Evolutionary conservation across 805 yeast genomes (phyloP).

Genomic region (Cyberlindnera nakhonratchasimensis): DNA sequence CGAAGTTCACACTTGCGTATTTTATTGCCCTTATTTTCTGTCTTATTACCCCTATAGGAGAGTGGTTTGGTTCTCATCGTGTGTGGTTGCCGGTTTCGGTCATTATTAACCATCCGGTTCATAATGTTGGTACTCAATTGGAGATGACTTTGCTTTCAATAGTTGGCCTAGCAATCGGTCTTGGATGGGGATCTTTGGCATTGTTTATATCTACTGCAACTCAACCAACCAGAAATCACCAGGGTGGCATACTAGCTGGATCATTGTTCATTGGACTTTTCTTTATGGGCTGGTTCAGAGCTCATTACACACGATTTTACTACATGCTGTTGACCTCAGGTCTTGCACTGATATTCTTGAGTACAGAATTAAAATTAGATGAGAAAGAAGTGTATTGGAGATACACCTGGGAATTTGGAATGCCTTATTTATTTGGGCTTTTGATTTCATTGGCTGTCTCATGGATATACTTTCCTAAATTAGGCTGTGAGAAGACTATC

Average conservation of each 20-base stretch:
- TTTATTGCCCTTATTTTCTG: slow-evolving; percentile 38
- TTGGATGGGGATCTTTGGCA: slow-evolving; percentile 44
- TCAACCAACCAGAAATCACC: slow-evolving; percentile 37
- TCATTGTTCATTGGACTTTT: slow-evolving; percentile 38
- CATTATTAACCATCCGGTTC: slow-evolving; percentile 44
- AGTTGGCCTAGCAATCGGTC: slow-evolving; percentile 38
- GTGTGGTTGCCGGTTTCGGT: slow-evolving; percentile 42
- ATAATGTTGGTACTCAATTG: slow-evolving; percentile 43
- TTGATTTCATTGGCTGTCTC: slow-evolving; percentile 36
- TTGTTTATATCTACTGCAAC: slow-evolving; percentile 40
- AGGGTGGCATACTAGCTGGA: slow-evolving; percentile 44
- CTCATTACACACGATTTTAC: slow-evolving; percentile 38
- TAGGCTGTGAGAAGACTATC: slow-evolving; percentile 36
- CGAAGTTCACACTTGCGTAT: slow-evolving; percentile 33
- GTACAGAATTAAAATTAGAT: slow-evolving; percentile 25
- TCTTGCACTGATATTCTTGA: slow-evolving; percentile 34
- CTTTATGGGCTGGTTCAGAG: slow-evolving; percentile 39
- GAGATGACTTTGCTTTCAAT: slow-evolving; percentile 41
- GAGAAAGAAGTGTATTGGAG: slow-evolving; percentile 32
- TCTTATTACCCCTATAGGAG: slow-evolving; percentile 34
- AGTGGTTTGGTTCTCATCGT: slow-evolving; percentile 42
- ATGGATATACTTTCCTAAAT: slow-evolving; percentile 36
- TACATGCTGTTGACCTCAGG: slow-evolving; percentile 37
- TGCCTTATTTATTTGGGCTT: slow-evolving; percentile 45
- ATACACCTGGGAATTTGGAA: slow-evolving; percentile 38